These are phyloP conservation scores for Candida methanosorbosa DNA, from an alignment of 805 yeast genomes.

Conservation along the genomic window DNA sequence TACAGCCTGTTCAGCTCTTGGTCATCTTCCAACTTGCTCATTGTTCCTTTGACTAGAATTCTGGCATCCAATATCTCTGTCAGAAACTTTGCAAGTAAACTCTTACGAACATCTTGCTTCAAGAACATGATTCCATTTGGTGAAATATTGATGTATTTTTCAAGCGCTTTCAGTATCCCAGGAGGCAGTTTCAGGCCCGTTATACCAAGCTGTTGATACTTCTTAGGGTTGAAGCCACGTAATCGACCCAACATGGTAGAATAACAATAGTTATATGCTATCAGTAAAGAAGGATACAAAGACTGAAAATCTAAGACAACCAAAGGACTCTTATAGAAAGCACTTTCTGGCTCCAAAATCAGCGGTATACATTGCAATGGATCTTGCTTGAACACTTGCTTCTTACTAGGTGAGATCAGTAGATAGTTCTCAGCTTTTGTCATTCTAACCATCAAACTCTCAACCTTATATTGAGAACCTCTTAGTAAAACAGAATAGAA, in stretches of 20 bases:
- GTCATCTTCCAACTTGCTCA: constrained; percentile 44
- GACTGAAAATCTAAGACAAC: constrained; percentile 92
- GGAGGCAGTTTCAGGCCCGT: constrained; percentile 39
- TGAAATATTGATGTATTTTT: constrained; percentile 53
- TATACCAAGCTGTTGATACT: constrained; percentile 45
- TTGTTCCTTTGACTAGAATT: constrained; percentile 67
- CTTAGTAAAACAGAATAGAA: constrained; percentile 79
- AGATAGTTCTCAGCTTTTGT: constrained; percentile 70
- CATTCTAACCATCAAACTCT: constrained; percentile 67
- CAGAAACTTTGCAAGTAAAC: constrained; percentile 76
- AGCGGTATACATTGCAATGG: constrained; percentile 84
- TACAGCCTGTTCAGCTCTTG: constrained; percentile 44
- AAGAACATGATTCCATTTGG: constrained; percentile 87
- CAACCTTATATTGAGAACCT: constrained; percentile 94
- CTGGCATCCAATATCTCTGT: constrained; percentile 76
- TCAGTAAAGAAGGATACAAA: constrained; percentile 83
- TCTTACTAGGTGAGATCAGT: constrained; percentile 69
- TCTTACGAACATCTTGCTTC: constrained; percentile 54
- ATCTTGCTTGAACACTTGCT: constrained; percentile 74
- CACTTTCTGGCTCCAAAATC: constrained; percentile 86
- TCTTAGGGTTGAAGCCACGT: constrained; percentile 37
- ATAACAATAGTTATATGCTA: constrained; percentile 85
- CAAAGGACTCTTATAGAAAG: constrained; percentile 80
- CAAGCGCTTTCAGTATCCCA: constrained; percentile 46
- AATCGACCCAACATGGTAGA: constrained; percentile 63